A percentile compares a stretch with the other conserved stretches of the same genome.
These are phyloP conservation scores for Entomortierella chlamydospora DNA, from an alignment of 192 early-diverging fungal species.

Conservation along the genomic window DNA sequence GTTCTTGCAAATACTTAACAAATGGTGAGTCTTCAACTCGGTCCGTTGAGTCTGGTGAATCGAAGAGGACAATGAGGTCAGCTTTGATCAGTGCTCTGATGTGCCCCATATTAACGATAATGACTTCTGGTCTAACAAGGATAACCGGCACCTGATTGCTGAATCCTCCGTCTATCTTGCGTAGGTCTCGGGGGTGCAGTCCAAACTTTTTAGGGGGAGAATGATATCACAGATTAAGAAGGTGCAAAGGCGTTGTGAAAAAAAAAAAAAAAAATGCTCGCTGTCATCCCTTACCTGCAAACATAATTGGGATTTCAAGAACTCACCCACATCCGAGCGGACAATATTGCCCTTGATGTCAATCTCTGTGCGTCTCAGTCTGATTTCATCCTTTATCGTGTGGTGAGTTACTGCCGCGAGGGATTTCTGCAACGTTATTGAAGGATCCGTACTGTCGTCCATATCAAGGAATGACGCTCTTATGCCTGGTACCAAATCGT, in stretches of 20 bases:
- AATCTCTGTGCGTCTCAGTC: constrained; percentile 64
- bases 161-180: constrained; percentile 79
- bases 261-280: constrained; percentile 1
- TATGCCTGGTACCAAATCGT: background rate
- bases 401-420: constrained; percentile 26
- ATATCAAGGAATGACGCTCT: background rate
- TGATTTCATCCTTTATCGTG: constrained; percentile 37
- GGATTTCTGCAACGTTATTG: constrained; percentile 18
- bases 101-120: constrained; percentile 84
- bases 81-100: constrained; percentile 83
- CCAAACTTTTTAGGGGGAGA: constrained; percentile 56
- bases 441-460: constrained; percentile 2
- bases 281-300: constrained; percentile 44
- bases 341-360: constrained; percentile 74
- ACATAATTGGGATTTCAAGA: constrained; percentile 82
- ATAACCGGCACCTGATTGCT: constrained; percentile 85
- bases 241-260: too few species aligned
- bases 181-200: constrained; percentile 85
- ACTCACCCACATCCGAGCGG: constrained; percentile 75
- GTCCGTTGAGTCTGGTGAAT: constrained; percentile 68
- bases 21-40: constrained; percentile 75
- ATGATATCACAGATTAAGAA: background rate
- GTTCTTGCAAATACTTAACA: constrained; percentile 80
- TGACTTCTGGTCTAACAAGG: constrained; percentile 82
- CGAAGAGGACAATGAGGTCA: constrained; percentile 80